Evolutionary conservation across 805 yeast genomes (phyloP), one percentile per base, ranked within the genome.

Genomic region (Cyberlindnera subsufficiens): DNA sequence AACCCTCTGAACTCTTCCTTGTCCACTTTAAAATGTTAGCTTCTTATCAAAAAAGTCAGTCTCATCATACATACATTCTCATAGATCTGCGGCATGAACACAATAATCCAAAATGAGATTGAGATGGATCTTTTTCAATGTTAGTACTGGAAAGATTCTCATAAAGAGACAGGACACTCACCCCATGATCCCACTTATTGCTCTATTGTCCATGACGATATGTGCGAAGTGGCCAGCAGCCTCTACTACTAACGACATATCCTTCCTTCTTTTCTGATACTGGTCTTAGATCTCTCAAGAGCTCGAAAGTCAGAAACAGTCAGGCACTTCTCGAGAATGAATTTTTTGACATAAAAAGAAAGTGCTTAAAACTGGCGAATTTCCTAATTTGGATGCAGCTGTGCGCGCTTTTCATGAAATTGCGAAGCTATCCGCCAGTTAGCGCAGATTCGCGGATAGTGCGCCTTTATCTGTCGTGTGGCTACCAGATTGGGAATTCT

Each of bases 71-170:
- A 29, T 34, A 43, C 43, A 61, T 90, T 91, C 59, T 93, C 97
- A 63, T 88, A 90, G 36, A 93, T 84, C 60, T 91, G 98, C 10
- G 98, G 98, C 32, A 96, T 95, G 70, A 93, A 91, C 15, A 91
- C 99, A 38, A 93, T 90, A 46, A 93, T 83, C 99, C 99, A 91
- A 62, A 97, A 93, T 14, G 97, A 96, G 37, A 91, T 77, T 16
- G 98, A 91, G 30, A 93, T 88, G 11, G 96, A 87, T 15, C 51
- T 47, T 27, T 30, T 3, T 30, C 4, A 20, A n/a, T 13, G 41
- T 37, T 35, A 40, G 43, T 31, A 25, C 27, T 22, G 27, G 27
- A 3, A 22, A 22, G 27, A 5, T 22, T 22, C 27, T 22, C 27
- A 9, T 6, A 22, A 8, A 3, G 29, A 18, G n/a, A 2, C 14